Evolutionary conservation across 108 stramenopile genomes (phyloP), one percentile per base, ranked within the genome.

Genomic region (Pseudonitzschia pungens): DNA sequence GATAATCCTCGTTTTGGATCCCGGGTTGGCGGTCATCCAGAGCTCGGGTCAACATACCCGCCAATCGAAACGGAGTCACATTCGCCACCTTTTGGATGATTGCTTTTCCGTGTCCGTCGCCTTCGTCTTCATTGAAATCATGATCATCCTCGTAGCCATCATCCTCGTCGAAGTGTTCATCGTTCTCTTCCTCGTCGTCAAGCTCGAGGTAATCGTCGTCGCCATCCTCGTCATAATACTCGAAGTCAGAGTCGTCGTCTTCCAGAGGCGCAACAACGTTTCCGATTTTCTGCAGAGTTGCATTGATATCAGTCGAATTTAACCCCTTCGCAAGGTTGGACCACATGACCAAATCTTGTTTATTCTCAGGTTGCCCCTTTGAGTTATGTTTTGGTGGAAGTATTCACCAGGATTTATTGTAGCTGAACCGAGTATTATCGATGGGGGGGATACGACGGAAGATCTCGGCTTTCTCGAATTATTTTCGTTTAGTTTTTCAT

Each of bases 181-280:
- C 63, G 1, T 76, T 70, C 45, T 75, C 74, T 20, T 73, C 72
- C 21, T 55, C 65, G 8, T 71, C 40, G 4, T 65, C 40, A 33
- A 41, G 8, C 33, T 33, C 64, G 33, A 28, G 8, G 26, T 74
- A 55, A 8, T 71, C 71, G 11, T 53, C 70, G 18, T 81, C 76
- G 4, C 77, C 77, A 12, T 81, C 63, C 15, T 77, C 67, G 12
- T 77, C 67, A 26, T 84, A 52, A 21, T 59, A 70, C 5, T 77
- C 76, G 1, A 74, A 57, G 22, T 84, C 79, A 6, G 70, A 74
- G 1, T 76, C 74, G 56, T 75, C 74, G 28, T 73, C 72, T 26
- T 55, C 65, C 20, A 43, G 67, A 58, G 82, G 78, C 20, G 82
- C 81, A 57, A 83, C 81, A 31, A 73, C 81, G 69, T 86, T 76